phyloP scores from a whole-genome alignment of 805 yeast genomes.

The Metschnikowia aberdeeniae region DNA sequence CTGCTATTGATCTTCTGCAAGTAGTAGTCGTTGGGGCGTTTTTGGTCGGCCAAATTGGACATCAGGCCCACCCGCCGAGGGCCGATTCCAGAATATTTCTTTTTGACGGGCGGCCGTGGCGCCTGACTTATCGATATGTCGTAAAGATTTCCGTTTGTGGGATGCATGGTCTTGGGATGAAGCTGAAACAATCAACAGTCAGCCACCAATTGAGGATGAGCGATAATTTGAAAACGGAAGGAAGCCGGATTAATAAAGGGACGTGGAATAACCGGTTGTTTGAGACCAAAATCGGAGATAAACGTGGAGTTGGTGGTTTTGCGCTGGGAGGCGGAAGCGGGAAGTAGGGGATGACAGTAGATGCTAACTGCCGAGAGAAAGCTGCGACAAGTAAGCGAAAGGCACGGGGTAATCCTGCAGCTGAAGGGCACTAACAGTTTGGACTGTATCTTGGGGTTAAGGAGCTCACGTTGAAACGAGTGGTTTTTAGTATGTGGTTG shows the following conservation, averaged over 20 bases:
- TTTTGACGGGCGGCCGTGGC: slow-evolving; percentile 14
- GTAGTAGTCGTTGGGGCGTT: slow-evolving; percentile 41
- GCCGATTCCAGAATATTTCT: slow-evolving; percentile 12
- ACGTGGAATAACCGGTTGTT: too few relatives aligned
- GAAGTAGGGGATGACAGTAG: too few relatives aligned
- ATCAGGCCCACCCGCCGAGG: slow-evolving; percentile 29
- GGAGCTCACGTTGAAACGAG: too few relatives aligned
- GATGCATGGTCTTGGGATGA: background rate
- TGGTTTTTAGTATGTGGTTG: background rate
- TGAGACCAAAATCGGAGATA: too few relatives aligned
- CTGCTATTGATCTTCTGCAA: slow-evolving; percentile 28
- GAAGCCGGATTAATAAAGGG: background rate
- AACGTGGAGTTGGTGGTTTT: too few relatives aligned
- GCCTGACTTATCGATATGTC: slow-evolving; percentile 18
- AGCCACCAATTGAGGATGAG: too few relatives aligned
- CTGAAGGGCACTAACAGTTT: too few relatives aligned
- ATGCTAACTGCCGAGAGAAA: too few relatives aligned
- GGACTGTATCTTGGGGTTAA: too few relatives aligned
- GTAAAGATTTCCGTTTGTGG: slow-evolving; percentile 26
- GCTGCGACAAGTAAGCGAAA: too few relatives aligned
- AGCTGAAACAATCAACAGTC: background rate
- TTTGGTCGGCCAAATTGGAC: slow-evolving; percentile 19
- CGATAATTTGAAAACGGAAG: background rate
- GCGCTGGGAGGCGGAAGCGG: too few relatives aligned
- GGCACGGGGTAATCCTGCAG: too few relatives aligned